Evolutionary conservation across 345 rosid species (phyloP).

Genomic region (Boechera stricta): DNA sequence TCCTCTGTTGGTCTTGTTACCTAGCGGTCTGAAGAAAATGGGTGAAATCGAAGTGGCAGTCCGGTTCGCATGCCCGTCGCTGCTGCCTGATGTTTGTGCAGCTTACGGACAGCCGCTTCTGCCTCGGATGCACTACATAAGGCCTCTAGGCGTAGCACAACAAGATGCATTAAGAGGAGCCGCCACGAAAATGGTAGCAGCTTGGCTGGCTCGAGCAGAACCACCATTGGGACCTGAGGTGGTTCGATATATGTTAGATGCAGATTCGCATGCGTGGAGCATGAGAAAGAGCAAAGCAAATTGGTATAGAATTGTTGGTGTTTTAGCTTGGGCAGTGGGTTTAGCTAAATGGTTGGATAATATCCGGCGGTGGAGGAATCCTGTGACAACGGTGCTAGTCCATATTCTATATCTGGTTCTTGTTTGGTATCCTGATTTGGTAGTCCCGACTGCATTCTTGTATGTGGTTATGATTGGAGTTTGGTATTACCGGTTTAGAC

Average conservation of each 20-base stretch:
- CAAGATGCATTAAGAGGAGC: slow-evolving; percentile 95
- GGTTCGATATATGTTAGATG: slow-evolving; percentile 90
- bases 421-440: slow-evolving; percentile 95
- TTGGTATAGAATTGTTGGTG: slow-evolving; percentile 93
- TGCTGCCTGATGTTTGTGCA: slow-evolving; percentile 79
- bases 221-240: slow-evolving; percentile 90
- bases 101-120: slow-evolving; percentile 86
- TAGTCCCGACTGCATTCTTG: slow-evolving; percentile 86
- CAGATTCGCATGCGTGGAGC: slow-evolving; percentile 97
- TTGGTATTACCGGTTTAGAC: slow-evolving; percentile 93
- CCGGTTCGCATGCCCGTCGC: slow-evolving; percentile 80
- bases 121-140: slow-evolving; percentile 90
- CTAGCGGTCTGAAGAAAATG: slow-evolving; percentile 88
- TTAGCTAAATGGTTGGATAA: slow-evolving; percentile 89
- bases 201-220: slow-evolving; percentile 83
- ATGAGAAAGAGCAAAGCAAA: slow-evolving; percentile 96
- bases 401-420: slow-evolving; percentile 84
- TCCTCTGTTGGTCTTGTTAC: slow-evolving; percentile 67
- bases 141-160: slow-evolving; percentile 92
- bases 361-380: slow-evolving; percentile 84
- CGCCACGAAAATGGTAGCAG: slow-evolving; percentile 86
- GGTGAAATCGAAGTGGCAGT: slow-evolving; percentile 93
- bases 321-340: slow-evolving; percentile 93
- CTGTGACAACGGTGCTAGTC: slow-evolving; percentile 81
- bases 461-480: slow-evolving; percentile 83